A percentile compares a stretch with the other conserved stretches of the same genome.
Evolutionary conservation across 2,329 filamentous ascomycete species (phyloP).

Genomic region (Alternaria viburni): DNA sequence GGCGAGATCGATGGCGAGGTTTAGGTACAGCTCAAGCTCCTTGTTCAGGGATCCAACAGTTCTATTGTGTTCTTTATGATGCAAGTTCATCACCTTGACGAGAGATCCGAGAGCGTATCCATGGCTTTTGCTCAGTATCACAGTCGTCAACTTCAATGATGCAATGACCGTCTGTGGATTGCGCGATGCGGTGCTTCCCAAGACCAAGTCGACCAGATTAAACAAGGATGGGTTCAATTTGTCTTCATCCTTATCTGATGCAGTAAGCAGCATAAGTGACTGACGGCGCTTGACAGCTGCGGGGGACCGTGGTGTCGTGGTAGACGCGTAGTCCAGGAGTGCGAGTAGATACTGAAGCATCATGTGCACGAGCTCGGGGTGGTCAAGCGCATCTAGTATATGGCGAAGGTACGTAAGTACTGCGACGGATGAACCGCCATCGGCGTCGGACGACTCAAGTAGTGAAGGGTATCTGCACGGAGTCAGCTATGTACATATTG

Average conservation of each 20-base stretch:
- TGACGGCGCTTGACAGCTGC: slow-evolving; percentile 81
- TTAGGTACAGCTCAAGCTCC: slow-evolving; percentile 75
- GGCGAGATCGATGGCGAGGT: slow-evolving; percentile 71
- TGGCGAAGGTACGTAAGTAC: slow-evolving; percentile 91
- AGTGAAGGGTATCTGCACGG: slow-evolving; percentile 82
- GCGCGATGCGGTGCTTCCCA: slow-evolving; percentile 81
- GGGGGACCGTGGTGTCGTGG: slow-evolving; percentile 51
- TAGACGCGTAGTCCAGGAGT: slow-evolving; percentile 65
- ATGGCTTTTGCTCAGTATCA: slow-evolving; percentile 86
- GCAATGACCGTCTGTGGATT: slow-evolving; percentile 90
- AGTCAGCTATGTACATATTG: slow-evolving; percentile 16
- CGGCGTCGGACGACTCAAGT: slow-evolving; percentile 94
- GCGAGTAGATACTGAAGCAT: slow-evolving; percentile 92
- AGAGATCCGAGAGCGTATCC: slow-evolving; percentile 81
- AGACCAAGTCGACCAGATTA: slow-evolving; percentile 88
- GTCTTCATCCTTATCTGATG: slow-evolving; percentile 77
- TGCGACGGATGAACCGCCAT: slow-evolving; percentile 94
- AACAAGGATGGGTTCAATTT: slow-evolving; percentile 84
- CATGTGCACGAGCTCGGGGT: slow-evolving; percentile 91
- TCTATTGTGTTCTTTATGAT: slow-evolving; percentile 62
- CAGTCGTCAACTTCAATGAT: slow-evolving; percentile 84
- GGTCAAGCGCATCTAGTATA: slow-evolving; percentile 88
- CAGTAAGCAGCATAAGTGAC: slow-evolving; percentile 84
- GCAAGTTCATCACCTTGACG: slow-evolving; percentile 68
- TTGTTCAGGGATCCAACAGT: slow-evolving; percentile 77